Base-by-base conservation (phyloP, 202 grass and related monocot species). In the Eragrostis tef region DNA sequence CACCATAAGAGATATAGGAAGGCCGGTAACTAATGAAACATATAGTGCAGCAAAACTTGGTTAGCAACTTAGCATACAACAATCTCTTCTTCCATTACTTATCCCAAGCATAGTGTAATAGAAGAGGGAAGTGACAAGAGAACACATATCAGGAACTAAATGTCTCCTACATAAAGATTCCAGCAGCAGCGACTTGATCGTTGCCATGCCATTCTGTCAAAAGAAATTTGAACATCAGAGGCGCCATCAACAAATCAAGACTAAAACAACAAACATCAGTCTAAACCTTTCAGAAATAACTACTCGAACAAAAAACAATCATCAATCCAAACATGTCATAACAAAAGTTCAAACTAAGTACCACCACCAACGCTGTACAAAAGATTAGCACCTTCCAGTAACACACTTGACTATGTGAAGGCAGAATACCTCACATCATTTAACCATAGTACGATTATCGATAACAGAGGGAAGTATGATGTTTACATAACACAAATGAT, bases 201-300 rank as follows among this genome's bases (percentile, higher is more conserved):
- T 83, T 58, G 59, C 14, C 79, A 83, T 71, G 48, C 48, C 74
- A 78, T 83, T 78, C 79, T 88, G 74, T 79, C 50, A 81, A 78
- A 73, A 86, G 68, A 61, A 83, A 68, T 56, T 62, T 74, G n/a
- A 86, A 62, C 17, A 82, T 81, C 66, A 83, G 73, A 54, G 19
- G 70, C 68, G 69, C 39, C 52, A 45, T 50, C 26, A 47, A 29
- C 14, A 46, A 62, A 48, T 83, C 48, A 68, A 71, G 22, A 71
- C 58, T 9, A 26, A 29, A 76, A 70, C 16, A 49, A 70, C 61
- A 77, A 49, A 27, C 39, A 80, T 31, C 57, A 60, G 22, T 24
- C 22, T 61, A 27, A 59, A 26, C 57, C 3, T 61, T 10, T 27
- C 13, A 1, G 22, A 61, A 25, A 61, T 14, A 61, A 22, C 19